phyloP scores from a whole-genome alignment of 495 filamentous ascomycete species.

The Penicillium paradoxum region DNA sequence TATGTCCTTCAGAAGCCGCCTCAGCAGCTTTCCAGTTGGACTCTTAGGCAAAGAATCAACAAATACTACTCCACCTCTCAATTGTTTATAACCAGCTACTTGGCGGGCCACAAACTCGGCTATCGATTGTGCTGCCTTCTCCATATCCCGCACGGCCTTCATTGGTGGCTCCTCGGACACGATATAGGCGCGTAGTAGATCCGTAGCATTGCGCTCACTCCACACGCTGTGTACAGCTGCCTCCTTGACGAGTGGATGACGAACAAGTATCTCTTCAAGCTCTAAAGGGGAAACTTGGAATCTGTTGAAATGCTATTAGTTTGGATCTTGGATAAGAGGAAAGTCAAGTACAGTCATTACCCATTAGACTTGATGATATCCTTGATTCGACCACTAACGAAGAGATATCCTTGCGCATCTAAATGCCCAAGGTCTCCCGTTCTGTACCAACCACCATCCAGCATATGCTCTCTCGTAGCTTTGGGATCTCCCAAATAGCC shows the following conservation, averaged over 20 bases:
- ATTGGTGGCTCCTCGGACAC: neutral
- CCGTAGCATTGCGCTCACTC: neutral
- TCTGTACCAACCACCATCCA: neutral
- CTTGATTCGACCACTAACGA: neutral
- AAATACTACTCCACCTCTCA: neutral
- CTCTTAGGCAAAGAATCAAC: neutral
- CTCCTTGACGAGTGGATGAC: neutral
- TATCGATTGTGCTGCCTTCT: neutral
- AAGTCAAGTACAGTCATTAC: neutral
- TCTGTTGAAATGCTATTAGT: neutral
- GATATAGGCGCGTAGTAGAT: neutral
- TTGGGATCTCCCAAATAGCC: neutral
- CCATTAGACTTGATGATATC: neutral
- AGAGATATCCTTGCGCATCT: neutral
- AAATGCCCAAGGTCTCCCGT: neutral
- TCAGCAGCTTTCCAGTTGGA: neutral
- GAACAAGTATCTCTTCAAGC: neutral
- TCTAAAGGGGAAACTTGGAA: neutral
- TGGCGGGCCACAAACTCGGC: neutral
- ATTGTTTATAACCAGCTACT: neutral
- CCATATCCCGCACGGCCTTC: neutral
- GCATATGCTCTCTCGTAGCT: neutral
- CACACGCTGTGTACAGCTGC: neutral
- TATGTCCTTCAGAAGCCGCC: neutral
- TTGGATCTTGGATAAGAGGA: neutral